A percentile compares a stretch with the other conserved stretches of the same genome.
Evolutionary conservation across 768 basidiomycete genomes (phyloP).

Genomic region (Boletus edulis): DNA sequence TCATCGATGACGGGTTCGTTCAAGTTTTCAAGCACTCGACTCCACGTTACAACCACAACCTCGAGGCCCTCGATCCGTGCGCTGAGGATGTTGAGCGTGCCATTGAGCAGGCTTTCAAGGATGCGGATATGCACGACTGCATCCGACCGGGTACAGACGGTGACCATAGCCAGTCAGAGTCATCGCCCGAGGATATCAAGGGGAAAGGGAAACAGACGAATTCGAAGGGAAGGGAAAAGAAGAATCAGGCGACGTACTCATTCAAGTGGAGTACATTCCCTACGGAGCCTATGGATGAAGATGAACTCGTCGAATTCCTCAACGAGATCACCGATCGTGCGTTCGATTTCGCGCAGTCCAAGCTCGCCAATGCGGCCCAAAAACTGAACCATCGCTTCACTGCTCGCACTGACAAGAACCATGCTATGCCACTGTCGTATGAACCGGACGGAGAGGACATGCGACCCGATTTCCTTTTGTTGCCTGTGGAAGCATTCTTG

Average conservation of each 20-base stretch:
- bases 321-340: slow-evolving; percentile 4
- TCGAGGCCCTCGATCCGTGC: not conserved
- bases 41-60: too few species aligned
- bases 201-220: not conserved
- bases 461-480: not conserved
- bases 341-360: not conserved
- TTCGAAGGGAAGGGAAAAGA: not conserved
- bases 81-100: not conserved
- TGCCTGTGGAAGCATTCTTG: slow-evolving; percentile 7
- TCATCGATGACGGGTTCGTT: not conserved
- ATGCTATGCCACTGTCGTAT: not conserved
- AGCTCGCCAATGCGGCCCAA: not conserved
- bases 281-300: not conserved
- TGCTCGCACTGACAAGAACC: not conserved
- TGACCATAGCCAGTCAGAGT: not conserved
- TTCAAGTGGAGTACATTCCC: not conserved
- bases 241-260: not conserved
- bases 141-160: not conserved
- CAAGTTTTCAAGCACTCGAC: not conserved
- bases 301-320: slow-evolving; percentile 4
- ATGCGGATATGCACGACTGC: not conserved
- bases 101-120: not conserved
- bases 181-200: not conserved
- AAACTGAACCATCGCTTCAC: not conserved
- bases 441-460: not conserved